Evolutionary conservation across 2,329 filamentous ascomycete species (phyloP), one percentile per base, ranked within the genome.

Genomic region (Cladosporium sp.): DNA sequence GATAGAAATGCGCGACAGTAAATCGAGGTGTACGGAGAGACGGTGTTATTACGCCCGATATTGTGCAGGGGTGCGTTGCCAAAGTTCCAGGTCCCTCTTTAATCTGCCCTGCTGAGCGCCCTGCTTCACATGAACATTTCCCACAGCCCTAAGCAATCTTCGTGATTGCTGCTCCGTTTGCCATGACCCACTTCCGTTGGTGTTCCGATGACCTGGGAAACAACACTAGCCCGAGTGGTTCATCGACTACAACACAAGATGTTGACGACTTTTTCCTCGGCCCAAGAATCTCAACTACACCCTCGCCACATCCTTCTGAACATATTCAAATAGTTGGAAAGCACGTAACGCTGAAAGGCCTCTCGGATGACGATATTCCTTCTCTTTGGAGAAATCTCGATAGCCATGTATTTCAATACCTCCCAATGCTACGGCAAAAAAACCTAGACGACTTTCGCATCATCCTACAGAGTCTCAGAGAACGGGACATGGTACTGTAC

Each of bases 371-470:
- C 16, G 64, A 71, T 46, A 52, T 66, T 18, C 65, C 68, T 11
- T 52, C 33, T 11, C 65, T 71, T 8, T 70, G 65, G 61, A 57
- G 35, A 1, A 65, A 69, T 31, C 56, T 72, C 16, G 66, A 68
- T 16, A 44, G 58, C 18, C 31, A 59, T 10, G 69, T 83, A 7
- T 82, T 79, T 74, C 77, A 79, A 50, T 84, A 82, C 69, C 71
- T 83, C 66, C 70, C 72, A 1, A 65, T 70, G 44, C 10, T 49
- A 18, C 77, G 74, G 0, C 80, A 80, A 0, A 78, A 75, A 64
- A 18, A n/a, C 3, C 53, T 56, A 4, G 67, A 76, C 6, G 49
- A 68, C 21, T 49, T 72, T 35, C 21, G 65, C 55, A 50, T 63
- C 55, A 56, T 65, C n/a, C 18, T 70, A n/a, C 26, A 65, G n/a